These are phyloP conservation scores for Starmerella khaoyaiensis DNA, from an alignment of 805 yeast species.

Conservation along the genomic window DNA sequence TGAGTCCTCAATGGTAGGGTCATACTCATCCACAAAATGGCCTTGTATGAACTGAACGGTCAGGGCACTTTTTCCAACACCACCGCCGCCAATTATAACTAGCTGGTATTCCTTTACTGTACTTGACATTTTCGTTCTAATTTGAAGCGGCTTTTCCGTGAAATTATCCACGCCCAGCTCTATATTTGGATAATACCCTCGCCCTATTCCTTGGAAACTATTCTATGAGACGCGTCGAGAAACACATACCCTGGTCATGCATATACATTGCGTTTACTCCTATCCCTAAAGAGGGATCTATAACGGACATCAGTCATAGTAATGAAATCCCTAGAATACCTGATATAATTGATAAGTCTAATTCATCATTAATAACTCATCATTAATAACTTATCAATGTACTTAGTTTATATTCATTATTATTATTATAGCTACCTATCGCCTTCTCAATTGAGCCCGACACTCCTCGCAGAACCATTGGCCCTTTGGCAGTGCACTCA, in stretches of 20 bases:
- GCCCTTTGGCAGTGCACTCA: conserved; percentile 74
- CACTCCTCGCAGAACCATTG: conserved; percentile 74
- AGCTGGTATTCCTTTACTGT: conserved; percentile 59
- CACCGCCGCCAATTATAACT: conserved; percentile 97
- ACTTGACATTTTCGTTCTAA: conserved; percentile 1
- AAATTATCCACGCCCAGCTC: too few species aligned
- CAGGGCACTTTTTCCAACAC: conserved; percentile 94
- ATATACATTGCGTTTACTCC: too few species aligned
- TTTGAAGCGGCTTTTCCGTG: too few species aligned
- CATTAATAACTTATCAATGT: not conserved
- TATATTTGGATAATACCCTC: not conserved
- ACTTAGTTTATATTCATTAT: not conserved
- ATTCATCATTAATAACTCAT: too few species aligned
- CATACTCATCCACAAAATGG: conserved; percentile 94
- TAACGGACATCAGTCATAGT: too few species aligned
- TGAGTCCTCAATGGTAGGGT: conserved; percentile 82
- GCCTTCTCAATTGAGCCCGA: conserved; percentile 18
- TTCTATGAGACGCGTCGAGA: too few species aligned
- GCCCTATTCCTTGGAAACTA: too few species aligned
- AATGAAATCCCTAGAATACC: too few species aligned
- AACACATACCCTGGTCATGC: too few species aligned
- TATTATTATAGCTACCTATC: too few species aligned
- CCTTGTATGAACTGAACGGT: conserved; percentile 91
- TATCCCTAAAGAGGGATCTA: too few species aligned
- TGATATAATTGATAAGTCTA: too few species aligned